Base-by-base conservation (phyloP, 2,329 filamentous ascomycete species). In the Pseudopithomyces chartarum region DNA sequence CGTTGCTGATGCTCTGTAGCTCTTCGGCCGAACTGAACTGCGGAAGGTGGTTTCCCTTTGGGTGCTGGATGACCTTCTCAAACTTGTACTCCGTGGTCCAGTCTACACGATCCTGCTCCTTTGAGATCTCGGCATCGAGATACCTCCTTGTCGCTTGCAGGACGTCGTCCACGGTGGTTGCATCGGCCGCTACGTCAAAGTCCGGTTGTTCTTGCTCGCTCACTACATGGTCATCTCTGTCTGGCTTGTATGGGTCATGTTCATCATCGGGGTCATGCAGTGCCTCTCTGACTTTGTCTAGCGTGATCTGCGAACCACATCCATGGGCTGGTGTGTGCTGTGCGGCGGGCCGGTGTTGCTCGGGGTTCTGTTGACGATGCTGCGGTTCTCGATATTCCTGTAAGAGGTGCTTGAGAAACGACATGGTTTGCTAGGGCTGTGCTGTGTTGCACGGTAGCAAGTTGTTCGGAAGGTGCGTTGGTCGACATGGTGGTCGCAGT, bases 101-200 rank as follows among this genome's bases (percentile, higher is more conserved):
- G 22, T 62, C 57, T 10, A 59, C 33, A 17, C 26, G 42, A 19
- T 34, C 17, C 26, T 56, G 54, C 39, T 63, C 57, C 19, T 58
- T 29, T 29, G 59, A 43, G 32, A 43, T 57, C 36, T 62, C 42
- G 1, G 22, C 56, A 10, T 49, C 39, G 6, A 66, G 58, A 57
- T 55, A 57, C 15, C 13, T 26, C 23, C 36, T 49, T 8, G 45
- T 46, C 23, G 45, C 52, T 26, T 34, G 47, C 12, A 62, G 33
- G 12, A 48, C 49, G 4, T 39, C 40, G 5, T 55, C 52, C 17
- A 32, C 26, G 1, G 44, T 49, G 33, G n/a, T 48, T 26, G 23
- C 43, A 23, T 33, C 11, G 6, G 38, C 22, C 4, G 39, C 32
- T 22, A 38, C 22, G 13, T 52, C 50, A 20, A 17, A 26, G 6